Base-by-base conservation (phyloP, 495 filamentous ascomycete species). In the Xylaria nigripes region DNA sequence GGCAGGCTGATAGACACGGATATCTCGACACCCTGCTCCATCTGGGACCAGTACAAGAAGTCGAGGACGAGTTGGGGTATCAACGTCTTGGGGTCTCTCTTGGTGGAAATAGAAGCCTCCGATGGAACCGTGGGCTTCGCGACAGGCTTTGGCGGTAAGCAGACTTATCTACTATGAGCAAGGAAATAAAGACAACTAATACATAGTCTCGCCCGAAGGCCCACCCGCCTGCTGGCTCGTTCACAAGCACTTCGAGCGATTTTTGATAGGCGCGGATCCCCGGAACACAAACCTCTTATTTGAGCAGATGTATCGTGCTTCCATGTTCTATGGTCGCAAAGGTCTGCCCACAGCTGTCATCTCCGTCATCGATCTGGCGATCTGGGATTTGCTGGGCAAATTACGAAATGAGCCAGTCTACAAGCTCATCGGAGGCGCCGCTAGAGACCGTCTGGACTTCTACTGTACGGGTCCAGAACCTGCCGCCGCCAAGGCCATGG, bases 281-380 rank as follows among this genome's bases (percentile, higher is more conserved):
- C 81, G 90, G 45, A 86, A 95, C 62, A 90, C 86, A 48, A 95
- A 92, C 66, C 78, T 85, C 57, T 74, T 95, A 4, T 95, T 93
- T 68, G 90, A 96, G 69, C 88, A 93, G 69, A 95, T 96, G 90
- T 96, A 95, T 73, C 84, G 89, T 29, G 89, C 80, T 10, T 91
- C 88, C 34, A 92, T 94, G 85, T 96, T 94, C 77, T 95, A 96
- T 65, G 90, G 90, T 45, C 83, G 90, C 54, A 96, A 95, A 69
- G 90, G 90, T 18, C 79, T 96, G 22, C 85, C 90, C 2, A 81
- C 91, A 12, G 90, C 90, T 30, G 86, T 90, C 62, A 96, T 96
- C 66, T 93, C 88, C 0, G 90, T 94, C 56, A 91, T 96, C 61
- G 90, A 96, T 60, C 74, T 96, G 45, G 90, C 90, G 2, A 73